Percentiles rank a stretch among this genome's conserved stretches.
Conservation (phyloP, 305 asterid species). For the Solanum hybrid region DNA sequence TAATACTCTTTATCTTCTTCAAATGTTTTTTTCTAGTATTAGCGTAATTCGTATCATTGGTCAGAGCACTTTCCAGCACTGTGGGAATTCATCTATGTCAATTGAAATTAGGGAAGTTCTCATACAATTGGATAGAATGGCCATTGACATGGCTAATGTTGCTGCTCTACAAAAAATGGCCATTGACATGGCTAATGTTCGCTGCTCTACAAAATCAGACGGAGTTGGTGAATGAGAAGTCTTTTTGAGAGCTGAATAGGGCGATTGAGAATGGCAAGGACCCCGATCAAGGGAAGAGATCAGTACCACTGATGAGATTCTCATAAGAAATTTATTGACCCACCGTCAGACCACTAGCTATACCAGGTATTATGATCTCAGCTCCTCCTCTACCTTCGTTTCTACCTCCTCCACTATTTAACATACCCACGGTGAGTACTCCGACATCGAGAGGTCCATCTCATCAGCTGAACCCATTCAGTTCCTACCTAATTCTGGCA, state of each 20-base stretch:
- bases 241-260: neutral
- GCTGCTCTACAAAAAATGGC: neutral
- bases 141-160: too few relatives aligned
- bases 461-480: neutral
- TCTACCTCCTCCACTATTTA: neutral
- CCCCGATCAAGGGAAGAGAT: neutral
- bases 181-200: too few relatives aligned
- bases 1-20: neutral
- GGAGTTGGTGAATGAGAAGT: neutral
- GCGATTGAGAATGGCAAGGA: neutral
- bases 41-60: neutral
- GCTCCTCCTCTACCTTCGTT: neutral
- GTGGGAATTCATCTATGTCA: neutral
- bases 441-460: neutral
- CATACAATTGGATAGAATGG: neutral
- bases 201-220: neutral
- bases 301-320: neutral
- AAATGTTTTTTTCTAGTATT: neutral
- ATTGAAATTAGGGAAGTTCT: neutral
- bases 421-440: neutral
- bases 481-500: neutral
- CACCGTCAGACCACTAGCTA: neutral
- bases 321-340: neutral
- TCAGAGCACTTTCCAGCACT: neutral
- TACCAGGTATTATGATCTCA: neutral